A percentile compares a stretch with the other conserved stretches of the same genome.
Evolutionary conservation across 192 early-diverging fungal species (phyloP).

Genomic region (Coemansia sp.): DNA sequence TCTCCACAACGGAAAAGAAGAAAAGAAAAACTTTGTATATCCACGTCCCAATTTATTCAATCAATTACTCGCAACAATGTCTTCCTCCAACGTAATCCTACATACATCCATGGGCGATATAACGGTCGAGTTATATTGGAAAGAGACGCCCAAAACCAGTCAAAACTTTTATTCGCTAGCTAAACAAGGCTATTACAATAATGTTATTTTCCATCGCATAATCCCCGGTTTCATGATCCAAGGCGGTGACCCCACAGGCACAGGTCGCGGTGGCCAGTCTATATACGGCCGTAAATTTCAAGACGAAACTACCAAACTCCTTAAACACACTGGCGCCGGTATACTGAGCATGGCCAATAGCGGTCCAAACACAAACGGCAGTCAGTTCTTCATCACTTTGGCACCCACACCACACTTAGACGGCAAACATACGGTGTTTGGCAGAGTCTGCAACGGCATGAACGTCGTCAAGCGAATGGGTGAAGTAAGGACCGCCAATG

Average conservation of each 20-base stretch:
- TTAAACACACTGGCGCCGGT: slow-evolving; percentile 82
- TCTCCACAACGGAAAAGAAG: too few relatives aligned
- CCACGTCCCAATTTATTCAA: neutral
- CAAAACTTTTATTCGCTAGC: slow-evolving; percentile 86
- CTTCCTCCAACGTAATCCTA: slow-evolving; percentile 16
- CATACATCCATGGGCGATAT: slow-evolving; percentile 33
- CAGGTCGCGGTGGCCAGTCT: slow-evolving; percentile 84
- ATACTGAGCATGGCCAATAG: slow-evolving; percentile 95
- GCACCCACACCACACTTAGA: slow-evolving; percentile 72
- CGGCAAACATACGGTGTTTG: slow-evolving; percentile 93
- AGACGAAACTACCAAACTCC: slow-evolving; percentile 67
- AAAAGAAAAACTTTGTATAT: neutral
- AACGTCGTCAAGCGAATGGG: slow-evolving; percentile 79
- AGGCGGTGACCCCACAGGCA: slow-evolving; percentile 96
- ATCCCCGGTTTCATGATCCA: slow-evolving; percentile 96
- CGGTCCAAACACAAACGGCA: slow-evolving; percentile 88
- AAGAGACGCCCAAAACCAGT: slow-evolving; percentile 75
- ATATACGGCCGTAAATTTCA: slow-evolving; percentile 67
- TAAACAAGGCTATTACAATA: slow-evolving; percentile 79
- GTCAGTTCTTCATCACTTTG: slow-evolving; percentile 74
- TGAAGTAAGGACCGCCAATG: slow-evolving; percentile 62
- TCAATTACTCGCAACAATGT: neutral
- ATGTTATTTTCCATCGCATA: slow-evolving; percentile 78
- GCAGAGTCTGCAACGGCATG: slow-evolving; percentile 78
- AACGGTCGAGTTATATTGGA: slow-evolving; percentile 41